Conservation (phyloP, 805 yeast species). For the Kodamaea jinghongensis region DNA sequence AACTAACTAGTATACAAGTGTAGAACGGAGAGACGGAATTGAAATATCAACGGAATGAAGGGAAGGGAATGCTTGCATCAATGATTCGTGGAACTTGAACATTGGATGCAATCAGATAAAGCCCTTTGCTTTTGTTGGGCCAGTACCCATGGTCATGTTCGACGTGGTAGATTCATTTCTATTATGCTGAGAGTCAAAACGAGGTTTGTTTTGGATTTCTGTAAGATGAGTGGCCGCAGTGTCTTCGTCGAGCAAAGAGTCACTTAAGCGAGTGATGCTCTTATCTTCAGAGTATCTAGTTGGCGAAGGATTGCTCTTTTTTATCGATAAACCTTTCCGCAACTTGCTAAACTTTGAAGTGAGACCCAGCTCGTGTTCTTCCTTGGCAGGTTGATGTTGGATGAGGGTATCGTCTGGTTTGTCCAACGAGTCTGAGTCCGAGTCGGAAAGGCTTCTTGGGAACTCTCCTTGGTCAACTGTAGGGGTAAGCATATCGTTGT, state of each 20-base stretch:
- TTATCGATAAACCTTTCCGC: slow-evolving; percentile 41
- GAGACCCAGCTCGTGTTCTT: slow-evolving; percentile 4
- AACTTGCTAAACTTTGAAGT: slow-evolving; percentile 41
- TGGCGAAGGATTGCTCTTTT: slow-evolving; percentile 14
- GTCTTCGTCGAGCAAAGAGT: slow-evolving; percentile 19
- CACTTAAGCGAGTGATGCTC: slow-evolving; percentile 24
- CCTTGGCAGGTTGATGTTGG: not conserved
- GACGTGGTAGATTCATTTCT: slow-evolving; percentile 24
- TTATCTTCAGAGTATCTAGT: slow-evolving; percentile 11
- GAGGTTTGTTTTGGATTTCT: slow-evolving; percentile 8
- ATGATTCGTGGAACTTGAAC: slow-evolving; percentile 4
- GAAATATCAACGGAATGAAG: not conserved
- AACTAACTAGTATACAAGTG: slow-evolving; percentile 1
- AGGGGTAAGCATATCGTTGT: slow-evolving; percentile 27
- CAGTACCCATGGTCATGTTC: slow-evolving; percentile 17
- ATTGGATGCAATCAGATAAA: slow-evolving; percentile 16
- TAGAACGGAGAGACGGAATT: slow-evolving; percentile 1
- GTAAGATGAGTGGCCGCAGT: slow-evolving; percentile 7
- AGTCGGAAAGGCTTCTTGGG: slow-evolving; percentile 4
- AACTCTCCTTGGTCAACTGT: slow-evolving; percentile 29
- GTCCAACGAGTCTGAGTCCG: slow-evolving; percentile 1
- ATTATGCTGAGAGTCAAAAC: slow-evolving; percentile 15
- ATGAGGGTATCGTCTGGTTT: slow-evolving; percentile 1
- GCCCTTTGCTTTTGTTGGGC: slow-evolving; percentile 27
- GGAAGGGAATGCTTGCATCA: not conserved